Base-by-base conservation (phyloP, 1,284 basidiomycete genomes). In the Grifola frondosa region DNA sequence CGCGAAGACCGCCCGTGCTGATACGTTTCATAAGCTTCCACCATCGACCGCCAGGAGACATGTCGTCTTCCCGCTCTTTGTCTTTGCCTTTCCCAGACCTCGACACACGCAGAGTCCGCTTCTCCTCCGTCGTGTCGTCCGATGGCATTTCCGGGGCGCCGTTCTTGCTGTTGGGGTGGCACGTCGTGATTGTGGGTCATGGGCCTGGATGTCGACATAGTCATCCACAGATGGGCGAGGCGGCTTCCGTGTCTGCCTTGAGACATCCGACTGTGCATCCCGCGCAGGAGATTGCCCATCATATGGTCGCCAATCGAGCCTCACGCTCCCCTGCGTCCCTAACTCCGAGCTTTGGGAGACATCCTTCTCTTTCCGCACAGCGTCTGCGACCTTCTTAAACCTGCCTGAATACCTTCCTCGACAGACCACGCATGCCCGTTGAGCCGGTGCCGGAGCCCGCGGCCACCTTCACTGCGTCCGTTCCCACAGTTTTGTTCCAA, bases 21-120 rank as follows among this genome's bases (percentile, higher is more conserved):
- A 87, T 76, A 21, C 81, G 71, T 60, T 84, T 85, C 70, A 88
- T 72, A 33, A 88, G 58, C 58, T 72, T 81, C 82, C 81, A 86
- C 3, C 84, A 62, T 53, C 70, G 75, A 33, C 65, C 68, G 12
- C 74, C 69, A 4, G 62, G 47, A 15, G 63, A 58, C 9, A 66
- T 58, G 6, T 67, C 68, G 12, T 60, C 44, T 22, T 60, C 59
- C 12, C 55, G 52, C 8, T 66, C 65, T 39, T 58, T 56, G 13
- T 59, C 54, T 44, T 52, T 52, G 44, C 36, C 45, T 44, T 54
- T 55, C 32, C 41, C 49, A 8, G 46, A 31, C 37, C 46, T 48
- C 37, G 42, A 46, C n/a, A n/a, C n/a, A n/a, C n/a, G n/a, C n/a
- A n/a, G n/a, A n/a, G n/a, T n/a, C n/a, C n/a, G n/a, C n/a, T n/a